Conservation (phyloP, 2,329 filamentous ascomycete species). For the Endocalyx cinctus region DNA sequence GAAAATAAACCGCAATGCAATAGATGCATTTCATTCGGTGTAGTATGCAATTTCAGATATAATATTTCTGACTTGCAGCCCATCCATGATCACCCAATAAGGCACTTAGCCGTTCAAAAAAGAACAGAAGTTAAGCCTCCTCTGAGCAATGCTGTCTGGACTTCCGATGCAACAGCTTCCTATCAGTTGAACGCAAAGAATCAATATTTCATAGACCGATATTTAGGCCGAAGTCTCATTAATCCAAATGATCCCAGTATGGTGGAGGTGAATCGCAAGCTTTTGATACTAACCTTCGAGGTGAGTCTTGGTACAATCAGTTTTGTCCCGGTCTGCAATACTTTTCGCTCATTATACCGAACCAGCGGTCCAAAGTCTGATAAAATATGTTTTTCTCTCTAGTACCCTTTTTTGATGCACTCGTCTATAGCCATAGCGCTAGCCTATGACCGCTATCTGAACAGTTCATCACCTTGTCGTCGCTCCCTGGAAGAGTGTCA, state of each 20-base stretch:
- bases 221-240: slow-evolving; percentile 32
- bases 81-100: slow-evolving; percentile 17
- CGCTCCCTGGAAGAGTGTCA: slow-evolving; percentile 35
- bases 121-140: slow-evolving; percentile 18
- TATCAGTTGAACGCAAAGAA: slow-evolving; percentile 34
- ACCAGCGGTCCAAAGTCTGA: slow-evolving; percentile 2
- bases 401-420: slow-evolving; percentile 43
- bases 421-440: slow-evolving; percentile 38
- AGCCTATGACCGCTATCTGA: slow-evolving; percentile 33
- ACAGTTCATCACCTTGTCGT: slow-evolving; percentile 13
- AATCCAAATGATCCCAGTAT: slow-evolving; percentile 33
- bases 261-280: slow-evolving; percentile 31
- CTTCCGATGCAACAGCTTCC: slow-evolving; percentile 22
- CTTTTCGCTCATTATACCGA: too few relatives aligned
- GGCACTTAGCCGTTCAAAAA: slow-evolving; percentile 10
- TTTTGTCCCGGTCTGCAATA: background rate
- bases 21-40: slow-evolving; percentile 37
- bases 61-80: slow-evolving; percentile 34
- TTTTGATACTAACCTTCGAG: slow-evolving; percentile 33
- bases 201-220: slow-evolving; percentile 37
- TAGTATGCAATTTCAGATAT: slow-evolving; percentile 38
- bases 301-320: slow-evolving; percentile 22
- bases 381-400: slow-evolving; percentile 6
- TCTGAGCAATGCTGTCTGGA: slow-evolving; percentile 17
- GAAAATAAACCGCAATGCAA: slow-evolving; percentile 40